A percentile compares a stretch with the other conserved stretches of the same genome.
Evolutionary conservation across 2,329 filamentous ascomycete species (phyloP).

Genomic region (Phialemonium atrogriseum): DNA sequence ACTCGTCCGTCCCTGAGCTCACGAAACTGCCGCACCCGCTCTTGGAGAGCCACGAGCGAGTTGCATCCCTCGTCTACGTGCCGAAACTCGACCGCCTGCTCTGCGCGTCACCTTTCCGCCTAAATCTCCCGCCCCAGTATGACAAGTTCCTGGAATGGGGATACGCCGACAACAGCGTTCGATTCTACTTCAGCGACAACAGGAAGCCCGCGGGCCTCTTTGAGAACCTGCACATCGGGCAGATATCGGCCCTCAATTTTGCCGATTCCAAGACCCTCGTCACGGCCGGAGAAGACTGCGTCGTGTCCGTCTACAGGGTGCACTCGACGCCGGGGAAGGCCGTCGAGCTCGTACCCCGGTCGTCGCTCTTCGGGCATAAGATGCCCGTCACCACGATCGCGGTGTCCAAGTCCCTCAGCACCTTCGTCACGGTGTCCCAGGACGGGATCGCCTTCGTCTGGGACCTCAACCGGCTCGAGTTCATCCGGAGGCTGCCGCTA

Average conservation of each 20-base stretch:
- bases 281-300: constrained; percentile 87
- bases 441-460: constrained; percentile 83
- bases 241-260: constrained; percentile 75
- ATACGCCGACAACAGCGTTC: constrained; percentile 84
- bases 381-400: constrained; percentile 74
- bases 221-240: constrained; percentile 88
- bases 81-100: constrained; percentile 74
- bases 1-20: constrained; percentile 68
- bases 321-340: constrained; percentile 53
- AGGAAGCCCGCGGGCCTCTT: constrained; percentile 66
- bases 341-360: constrained; percentile 70
- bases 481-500: constrained; percentile 65
- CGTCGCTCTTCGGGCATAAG: constrained; percentile 85
- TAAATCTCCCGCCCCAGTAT: constrained; percentile 79
- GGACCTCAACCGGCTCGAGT: constrained; percentile 87
- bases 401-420: constrained; percentile 80
- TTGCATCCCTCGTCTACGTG: constrained; percentile 71
- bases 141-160: constrained; percentile 96
- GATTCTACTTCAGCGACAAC: constrained; percentile 81
- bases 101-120: constrained; percentile 72
- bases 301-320: constrained; percentile 76
- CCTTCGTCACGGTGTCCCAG: constrained; percentile 72
- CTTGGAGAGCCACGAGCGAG: constrained; percentile 67
- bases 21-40: constrained; percentile 72
- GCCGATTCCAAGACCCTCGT: constrained; percentile 86